Conservation (phyloP, 75 land plant species). For the Ceratopteris richardii region DNA sequence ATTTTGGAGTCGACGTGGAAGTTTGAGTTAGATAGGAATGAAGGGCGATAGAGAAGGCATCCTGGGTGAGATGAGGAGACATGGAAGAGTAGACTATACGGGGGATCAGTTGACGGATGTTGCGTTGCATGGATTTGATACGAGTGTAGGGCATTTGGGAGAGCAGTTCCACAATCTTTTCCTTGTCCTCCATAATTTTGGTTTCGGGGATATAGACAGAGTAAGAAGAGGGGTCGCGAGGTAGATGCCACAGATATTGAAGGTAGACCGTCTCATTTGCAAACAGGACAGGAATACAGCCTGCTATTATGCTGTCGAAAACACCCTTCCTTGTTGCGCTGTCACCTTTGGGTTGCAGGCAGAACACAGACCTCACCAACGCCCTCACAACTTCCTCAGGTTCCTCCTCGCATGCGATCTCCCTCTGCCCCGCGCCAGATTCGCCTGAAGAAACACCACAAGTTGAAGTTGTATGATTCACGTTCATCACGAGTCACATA, state of each 20-base stretch:
- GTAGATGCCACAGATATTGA: constrained; percentile 30
- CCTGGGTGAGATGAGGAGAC: not conserved
- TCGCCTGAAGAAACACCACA: too few species aligned
- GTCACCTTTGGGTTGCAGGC: constrained; percentile 28
- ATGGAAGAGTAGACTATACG: constrained; percentile 1
- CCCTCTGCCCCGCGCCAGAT: constrained; percentile 1
- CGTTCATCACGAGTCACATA: too few species aligned
- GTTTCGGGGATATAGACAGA: constrained; percentile 11
- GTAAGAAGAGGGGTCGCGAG: constrained; percentile 7
- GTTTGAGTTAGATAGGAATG: not conserved
- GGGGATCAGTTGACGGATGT: constrained; percentile 6
- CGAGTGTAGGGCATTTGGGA: constrained; percentile 1
- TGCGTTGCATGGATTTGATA: constrained; percentile 5
- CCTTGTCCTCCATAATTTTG: constrained; percentile 1
- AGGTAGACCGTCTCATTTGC: not conserved
- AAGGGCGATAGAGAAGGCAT: not conserved
- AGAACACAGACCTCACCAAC: constrained; percentile 12
- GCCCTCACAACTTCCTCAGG: not conserved
- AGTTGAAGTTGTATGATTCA: too few species aligned
- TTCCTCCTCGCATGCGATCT: not conserved
- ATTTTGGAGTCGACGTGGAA: not conserved
- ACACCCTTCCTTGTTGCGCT: constrained; percentile 19
- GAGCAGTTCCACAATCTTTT: constrained; percentile 9
- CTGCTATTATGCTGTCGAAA: constrained; percentile 20
- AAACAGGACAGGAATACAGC: constrained; percentile 31